Base-by-base conservation (phyloP, 2,329 filamentous ascomycete genomes). In the Colletotrichum cordylinicola region DNA sequence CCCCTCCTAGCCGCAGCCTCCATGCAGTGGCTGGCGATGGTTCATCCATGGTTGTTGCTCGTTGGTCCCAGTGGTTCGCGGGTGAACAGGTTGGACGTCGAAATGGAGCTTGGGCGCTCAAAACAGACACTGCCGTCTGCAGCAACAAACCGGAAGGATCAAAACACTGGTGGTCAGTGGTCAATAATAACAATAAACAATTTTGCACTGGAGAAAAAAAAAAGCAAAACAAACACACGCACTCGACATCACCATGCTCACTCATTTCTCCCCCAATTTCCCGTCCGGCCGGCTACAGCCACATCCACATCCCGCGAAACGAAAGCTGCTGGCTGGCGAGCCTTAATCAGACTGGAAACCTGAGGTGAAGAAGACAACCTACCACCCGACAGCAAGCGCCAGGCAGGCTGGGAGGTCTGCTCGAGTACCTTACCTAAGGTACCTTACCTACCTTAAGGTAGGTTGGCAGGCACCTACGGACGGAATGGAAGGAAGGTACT, bases 21-120 rank as follows among this genome's bases (percentile, higher is more conserved):
- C 29, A 56, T 8, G 15, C 39, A n/a, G 52, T 61, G 61, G 72
- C 55, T 55, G 67, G 43, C 48, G 29, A 67, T 71, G 72, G 67
- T 62, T 72, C 39, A 71, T 72, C 69, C 72, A 67, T 75, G 68
- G 61, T 67, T 48, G n/a, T 31, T 39, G 62, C 31, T 24, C 58
- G 71, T 65, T 35, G 39, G 37, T 15, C 18, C 27, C 37, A 35
- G 31, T 16, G 24, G 55, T 24, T 18, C 43, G 27, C 29, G 61
- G 33, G 58, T 29, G 21, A 64, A 55, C 71, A 31, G 29, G 16
- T 24, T 27, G 43, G 58, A 74, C 56, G 24, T 58, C 55, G 43
- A 56, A 43, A 61, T 43, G 65, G 58, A 71, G 67, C 55, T 69
- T 68, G 31, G 66, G 67, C 58, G 12, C 29, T 52, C 58, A 18